Evolutionary conservation across 805 yeast species (phyloP).

Genomic region (Kluyveromyces aestuarii): DNA sequence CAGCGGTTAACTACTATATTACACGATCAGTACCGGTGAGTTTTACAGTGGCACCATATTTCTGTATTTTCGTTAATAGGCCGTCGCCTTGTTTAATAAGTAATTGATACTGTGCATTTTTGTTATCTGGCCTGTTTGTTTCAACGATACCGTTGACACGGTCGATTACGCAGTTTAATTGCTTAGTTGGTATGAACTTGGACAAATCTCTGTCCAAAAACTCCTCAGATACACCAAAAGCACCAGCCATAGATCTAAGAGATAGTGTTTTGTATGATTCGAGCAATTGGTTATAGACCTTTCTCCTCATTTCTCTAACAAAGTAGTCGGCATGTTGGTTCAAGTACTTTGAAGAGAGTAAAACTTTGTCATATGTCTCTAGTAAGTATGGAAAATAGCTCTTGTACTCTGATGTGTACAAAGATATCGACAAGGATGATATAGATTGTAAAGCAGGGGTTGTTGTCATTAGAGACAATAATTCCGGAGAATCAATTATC

Average conservation of each 20-base stretch:
- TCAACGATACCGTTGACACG: constrained; percentile 91
- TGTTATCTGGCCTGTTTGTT: constrained; percentile 93
- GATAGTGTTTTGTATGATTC: constrained; percentile 91
- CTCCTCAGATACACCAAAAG: constrained; percentile 81
- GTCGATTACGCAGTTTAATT: constrained; percentile 91
- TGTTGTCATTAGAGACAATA: constrained; percentile 67
- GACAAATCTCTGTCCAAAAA: constrained; percentile 83
- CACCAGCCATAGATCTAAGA: constrained; percentile 85
- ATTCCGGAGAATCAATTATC: constrained; percentile 89
- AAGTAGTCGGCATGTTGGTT: constrained; percentile 74
- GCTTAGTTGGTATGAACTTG: constrained; percentile 85
- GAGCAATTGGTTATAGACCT: constrained; percentile 86
- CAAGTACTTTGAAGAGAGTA: constrained; percentile 58
- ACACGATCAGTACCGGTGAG: constrained; percentile 83
- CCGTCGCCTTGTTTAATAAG: constrained; percentile 89
- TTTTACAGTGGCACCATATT: constrained; percentile 95
- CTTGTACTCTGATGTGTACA: constrained; percentile 82
- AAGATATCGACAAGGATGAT: constrained; percentile 70
- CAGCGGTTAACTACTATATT: constrained; percentile 5
- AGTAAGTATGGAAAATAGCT: constrained; percentile 69
- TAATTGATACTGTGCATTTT: constrained; percentile 84
- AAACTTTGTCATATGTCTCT: constrained; percentile 64
- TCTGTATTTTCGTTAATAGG: constrained; percentile 86
- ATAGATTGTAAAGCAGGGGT: constrained; percentile 70
- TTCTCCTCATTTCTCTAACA: constrained; percentile 87